These are phyloP conservation scores for Manihot esculenta DNA, from an alignment of 441 rosid genomes.

Conservation along the genomic window DNA sequence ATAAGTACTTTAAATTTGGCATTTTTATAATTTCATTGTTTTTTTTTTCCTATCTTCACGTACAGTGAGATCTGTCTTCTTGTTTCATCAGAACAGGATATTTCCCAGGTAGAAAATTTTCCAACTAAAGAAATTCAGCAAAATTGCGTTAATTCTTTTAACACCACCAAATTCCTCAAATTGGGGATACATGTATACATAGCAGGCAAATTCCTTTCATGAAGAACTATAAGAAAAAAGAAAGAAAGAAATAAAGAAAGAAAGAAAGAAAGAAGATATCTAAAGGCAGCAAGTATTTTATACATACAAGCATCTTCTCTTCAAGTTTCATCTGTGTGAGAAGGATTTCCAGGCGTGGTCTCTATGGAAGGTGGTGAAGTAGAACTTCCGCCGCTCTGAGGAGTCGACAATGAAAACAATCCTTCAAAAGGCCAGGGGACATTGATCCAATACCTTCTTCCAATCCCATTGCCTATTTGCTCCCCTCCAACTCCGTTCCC, in stretches of 20 bases:
- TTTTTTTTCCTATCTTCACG: background rate
- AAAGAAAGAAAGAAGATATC: background rate
- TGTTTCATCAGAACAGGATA: too few species aligned
- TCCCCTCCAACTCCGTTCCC: conserved; percentile 1
- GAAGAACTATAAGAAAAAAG: background rate
- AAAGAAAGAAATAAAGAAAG: too few species aligned
- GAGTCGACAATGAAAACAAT: conserved; percentile 34
- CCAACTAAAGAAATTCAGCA: background rate
- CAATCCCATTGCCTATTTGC: conserved; percentile 25
- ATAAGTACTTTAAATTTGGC: background rate
- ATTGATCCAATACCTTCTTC: conserved; percentile 34
- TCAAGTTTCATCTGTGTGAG: conserved; percentile 30
- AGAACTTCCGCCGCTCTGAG: conserved; percentile 27
- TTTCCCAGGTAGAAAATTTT: too few species aligned
- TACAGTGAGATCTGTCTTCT: background rate
- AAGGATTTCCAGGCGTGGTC: conserved; percentile 18
- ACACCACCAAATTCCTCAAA: background rate
- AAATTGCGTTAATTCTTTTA: background rate
- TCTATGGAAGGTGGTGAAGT: conserved; percentile 22
- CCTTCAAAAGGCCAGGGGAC: conserved; percentile 42
- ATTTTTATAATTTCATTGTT: background rate
- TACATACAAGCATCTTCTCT: background rate
- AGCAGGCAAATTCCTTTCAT: background rate
- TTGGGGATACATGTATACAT: too few species aligned
- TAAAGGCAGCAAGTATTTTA: background rate